Base-by-base conservation (phyloP, 345 rosid species). In the Aethionema arabicum region DNA sequence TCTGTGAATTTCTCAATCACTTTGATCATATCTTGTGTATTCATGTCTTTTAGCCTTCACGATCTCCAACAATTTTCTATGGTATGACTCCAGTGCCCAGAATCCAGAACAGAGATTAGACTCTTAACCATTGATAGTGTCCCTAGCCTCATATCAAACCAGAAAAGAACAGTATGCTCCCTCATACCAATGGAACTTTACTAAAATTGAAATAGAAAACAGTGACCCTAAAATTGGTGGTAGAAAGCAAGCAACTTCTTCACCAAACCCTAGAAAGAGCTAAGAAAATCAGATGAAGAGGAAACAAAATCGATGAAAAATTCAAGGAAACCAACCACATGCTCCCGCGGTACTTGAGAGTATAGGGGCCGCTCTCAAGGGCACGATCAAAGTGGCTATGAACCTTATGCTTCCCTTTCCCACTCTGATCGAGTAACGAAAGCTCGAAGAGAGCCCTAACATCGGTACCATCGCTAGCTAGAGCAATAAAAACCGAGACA, bases 401-500 rank as follows among this genome's bases (percentile, higher is more conserved):
- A 21, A 92, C 91, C 69, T 92, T 92, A 66, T 92, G 95, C 52
- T 82, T 83, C 32, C 83, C 96, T 66, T 81, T 84, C 2, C 95
- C 95, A 59, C 88, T 89, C 70, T 92, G 96, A 69, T 92, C 93
- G 45, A 85, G 53, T 48, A 92, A 75, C 32, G 91, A 82, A 47
- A 92, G 81, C 81, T 89, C 93, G 33, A 92, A 92, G 4, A 89
- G 77, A 13, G 95, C 95, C 54, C 93, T 77, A 13, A 92, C 98
- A 66, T 92, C 96, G 58, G 90, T 83, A 29, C 96, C 96, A 38
- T 92, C 96, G 83, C 93, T 92, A 56, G 98, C 95, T 3, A 92
- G 81, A 11, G 96, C 96, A 27, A 92, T 90, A 68, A 92, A 92
- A 5, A 89, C 88, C 6, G 93, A 89, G 40, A 92, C 96, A 37